Percentiles rank a stretch among this genome's conserved stretches.
Conservation (phyloP, 2,329 filamentous ascomycete genomes). For the Pseudocercospora fuligena region DNA sequence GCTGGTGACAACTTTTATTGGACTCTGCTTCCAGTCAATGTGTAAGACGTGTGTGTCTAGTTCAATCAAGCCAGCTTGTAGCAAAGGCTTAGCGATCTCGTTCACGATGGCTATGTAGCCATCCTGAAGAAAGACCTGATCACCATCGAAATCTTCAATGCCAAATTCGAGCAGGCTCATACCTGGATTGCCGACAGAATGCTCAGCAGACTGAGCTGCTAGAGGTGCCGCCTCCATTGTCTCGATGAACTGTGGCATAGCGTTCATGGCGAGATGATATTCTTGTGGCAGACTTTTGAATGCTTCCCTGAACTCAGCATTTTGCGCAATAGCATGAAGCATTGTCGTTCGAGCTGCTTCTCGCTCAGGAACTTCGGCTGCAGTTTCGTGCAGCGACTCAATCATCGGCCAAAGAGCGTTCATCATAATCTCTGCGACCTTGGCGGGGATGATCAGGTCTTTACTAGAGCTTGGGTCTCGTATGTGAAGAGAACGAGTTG, state of each 20-base stretch:
- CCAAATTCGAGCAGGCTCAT: conserved; percentile 34
- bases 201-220: conserved; percentile 32
- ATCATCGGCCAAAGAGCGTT: conserved; percentile 29
- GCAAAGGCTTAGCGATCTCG: conserved; percentile 29
- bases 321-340: conserved; percentile 25
- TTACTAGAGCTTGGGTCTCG: neutral
- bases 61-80: conserved; percentile 19
- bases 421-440: conserved; percentile 20
- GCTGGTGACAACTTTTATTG: conserved; percentile 24
- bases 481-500: neutral
- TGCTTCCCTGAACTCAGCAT: conserved; percentile 17
- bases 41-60: conserved; percentile 20
- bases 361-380: conserved; percentile 13
- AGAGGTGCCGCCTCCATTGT: conserved; percentile 35
- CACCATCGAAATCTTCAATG: conserved; percentile 36
- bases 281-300: conserved; percentile 25
- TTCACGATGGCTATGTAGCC: conserved; percentile 32
- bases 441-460: conserved; percentile 28
- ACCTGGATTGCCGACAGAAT: conserved; percentile 17
- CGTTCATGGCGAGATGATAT: conserved; percentile 24
- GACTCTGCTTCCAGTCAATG: conserved; percentile 25
- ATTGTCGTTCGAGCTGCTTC: conserved; percentile 28
- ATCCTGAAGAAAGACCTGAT: conserved; percentile 36
- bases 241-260: conserved; percentile 33
- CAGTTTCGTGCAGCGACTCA: conserved; percentile 26